Evolutionary conservation across 2,329 filamentous ascomycete species (phyloP).

Genomic region (Penicillium nordicum): DNA sequence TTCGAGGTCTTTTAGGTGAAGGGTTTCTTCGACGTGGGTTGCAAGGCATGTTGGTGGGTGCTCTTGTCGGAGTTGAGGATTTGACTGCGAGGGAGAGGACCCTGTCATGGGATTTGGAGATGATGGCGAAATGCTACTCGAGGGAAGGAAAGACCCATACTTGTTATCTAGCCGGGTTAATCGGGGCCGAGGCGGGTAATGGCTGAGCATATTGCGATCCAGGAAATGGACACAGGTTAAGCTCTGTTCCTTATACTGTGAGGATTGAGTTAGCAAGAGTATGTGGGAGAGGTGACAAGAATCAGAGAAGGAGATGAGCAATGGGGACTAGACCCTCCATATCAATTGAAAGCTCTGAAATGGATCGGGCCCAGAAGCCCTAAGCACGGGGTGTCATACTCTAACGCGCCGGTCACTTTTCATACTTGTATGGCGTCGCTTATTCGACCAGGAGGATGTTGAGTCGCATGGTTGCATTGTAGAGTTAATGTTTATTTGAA

Average conservation of each 20-base stretch:
- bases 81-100: not conserved
- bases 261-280: not conserved
- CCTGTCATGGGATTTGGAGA: not conserved
- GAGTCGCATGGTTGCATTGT: not conserved
- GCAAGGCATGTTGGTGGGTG: not conserved
- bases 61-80: not conserved
- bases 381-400: not conserved
- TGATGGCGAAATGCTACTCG: not conserved
- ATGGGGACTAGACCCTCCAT: not conserved
- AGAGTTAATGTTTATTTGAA: not conserved
- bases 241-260: conserved; percentile 2
- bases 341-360: not conserved
- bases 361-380: not conserved
- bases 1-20: conserved; percentile 31
- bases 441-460: not conserved
- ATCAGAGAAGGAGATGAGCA: not conserved
- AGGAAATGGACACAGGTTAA: conserved; percentile 8
- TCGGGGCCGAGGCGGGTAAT: conserved; percentile 13
- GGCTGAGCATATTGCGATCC: conserved; percentile 14
- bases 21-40: conserved; percentile 10
- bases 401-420: conserved; percentile 5
- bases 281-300: not conserved
- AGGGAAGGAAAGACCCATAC: conserved; percentile 6
- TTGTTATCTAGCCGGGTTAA: conserved; percentile 17
- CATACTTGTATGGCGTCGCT: conserved; percentile 2